A percentile compares a stretch with the other conserved stretches of the same genome.
Evolutionary conservation across 345 rosid species (phyloP).

Genomic region (Lagerstroemia speciosa): DNA sequence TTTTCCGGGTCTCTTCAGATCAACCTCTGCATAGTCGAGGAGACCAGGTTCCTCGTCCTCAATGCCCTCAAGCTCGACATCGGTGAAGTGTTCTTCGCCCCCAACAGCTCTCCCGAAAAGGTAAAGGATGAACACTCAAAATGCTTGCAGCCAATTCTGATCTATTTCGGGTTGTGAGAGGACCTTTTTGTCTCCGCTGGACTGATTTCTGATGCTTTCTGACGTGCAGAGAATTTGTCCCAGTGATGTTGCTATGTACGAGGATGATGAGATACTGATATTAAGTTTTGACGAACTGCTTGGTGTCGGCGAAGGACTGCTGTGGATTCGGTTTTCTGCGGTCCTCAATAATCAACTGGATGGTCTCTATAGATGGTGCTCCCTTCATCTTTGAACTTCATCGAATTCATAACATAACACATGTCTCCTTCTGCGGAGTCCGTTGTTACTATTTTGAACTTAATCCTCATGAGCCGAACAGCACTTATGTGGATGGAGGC

Average conservation of each 20-base stretch:
- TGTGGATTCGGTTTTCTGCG: conserved; percentile 25
- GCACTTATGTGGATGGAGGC: conserved; percentile 27
- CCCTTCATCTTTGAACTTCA: not conserved
- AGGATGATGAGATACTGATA: conserved; percentile 33
- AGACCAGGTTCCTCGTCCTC: conserved; percentile 27
- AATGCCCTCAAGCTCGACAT: conserved; percentile 29
- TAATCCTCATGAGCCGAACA: conserved; percentile 6
- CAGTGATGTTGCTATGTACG: conserved; percentile 18
- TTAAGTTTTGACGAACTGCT: conserved; percentile 26
- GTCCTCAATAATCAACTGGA: conserved; percentile 29
- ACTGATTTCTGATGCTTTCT: not conserved
- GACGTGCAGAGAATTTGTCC: conserved; percentile 17
- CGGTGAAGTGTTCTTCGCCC: conserved; percentile 22
- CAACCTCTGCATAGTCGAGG: conserved; percentile 18
- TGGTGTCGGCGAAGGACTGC: conserved; percentile 22
- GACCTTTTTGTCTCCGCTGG: not conserved
- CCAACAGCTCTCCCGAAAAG: conserved; percentile 11
- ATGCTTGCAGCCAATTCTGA: not conserved
- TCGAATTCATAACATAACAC: not conserved
- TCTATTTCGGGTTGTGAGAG: not conserved
- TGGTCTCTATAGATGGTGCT: conserved; percentile 37
- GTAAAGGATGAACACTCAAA: conserved; percentile 4
- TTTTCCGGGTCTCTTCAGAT: conserved; percentile 24
- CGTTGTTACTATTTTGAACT: not conserved
- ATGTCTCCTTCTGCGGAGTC: not conserved